A percentile compares a stretch with the other conserved stretches of the same genome.
These are phyloP conservation scores for Candida ponderosae DNA, from an alignment of 805 yeast genomes.

Conservation along the genomic window DNA sequence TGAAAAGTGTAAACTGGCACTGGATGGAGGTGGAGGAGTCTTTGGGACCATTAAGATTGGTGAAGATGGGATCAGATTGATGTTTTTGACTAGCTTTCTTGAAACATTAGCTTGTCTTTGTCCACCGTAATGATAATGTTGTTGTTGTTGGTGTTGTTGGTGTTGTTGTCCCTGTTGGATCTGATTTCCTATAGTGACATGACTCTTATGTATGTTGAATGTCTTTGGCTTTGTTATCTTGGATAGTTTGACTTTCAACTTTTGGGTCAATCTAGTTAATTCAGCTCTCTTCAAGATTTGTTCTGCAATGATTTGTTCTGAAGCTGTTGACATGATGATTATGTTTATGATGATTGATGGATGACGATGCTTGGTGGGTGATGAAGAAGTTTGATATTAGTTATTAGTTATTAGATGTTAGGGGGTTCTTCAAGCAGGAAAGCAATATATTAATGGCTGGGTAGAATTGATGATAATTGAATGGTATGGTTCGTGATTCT, in stretches of 20 bases:
- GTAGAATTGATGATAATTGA: too few relatives aligned
- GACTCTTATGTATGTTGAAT: not conserved
- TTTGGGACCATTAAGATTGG: conserved; percentile 16
- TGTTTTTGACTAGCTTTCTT: not conserved
- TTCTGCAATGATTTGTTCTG: conserved; percentile 34
- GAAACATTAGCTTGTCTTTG: not conserved
- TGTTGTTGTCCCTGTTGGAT: not conserved
- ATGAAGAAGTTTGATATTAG: too few relatives aligned
- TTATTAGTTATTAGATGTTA: too few relatives aligned
- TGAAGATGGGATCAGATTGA: conserved; percentile 17
- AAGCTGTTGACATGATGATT: too few relatives aligned
- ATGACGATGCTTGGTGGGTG: too few relatives aligned
- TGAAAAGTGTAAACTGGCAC: conserved; percentile 1
- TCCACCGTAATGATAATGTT: conserved; percentile 3
- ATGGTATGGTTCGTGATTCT: too few relatives aligned
- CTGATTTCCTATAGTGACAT: not conserved
- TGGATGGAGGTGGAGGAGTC: conserved; percentile 3
- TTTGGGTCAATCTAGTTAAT: conserved; percentile 36
- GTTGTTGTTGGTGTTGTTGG: conserved; percentile 1
- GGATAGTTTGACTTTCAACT: conserved; percentile 31
- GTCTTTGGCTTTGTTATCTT: conserved; percentile 29
- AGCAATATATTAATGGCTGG: too few relatives aligned
- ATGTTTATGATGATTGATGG: too few relatives aligned
- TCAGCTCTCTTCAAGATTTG: conserved; percentile 38
- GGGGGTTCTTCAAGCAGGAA: too few relatives aligned